Evolutionary conservation across 208 protist species (phyloP).

Genomic region (Angomonas desouzai): DNA sequence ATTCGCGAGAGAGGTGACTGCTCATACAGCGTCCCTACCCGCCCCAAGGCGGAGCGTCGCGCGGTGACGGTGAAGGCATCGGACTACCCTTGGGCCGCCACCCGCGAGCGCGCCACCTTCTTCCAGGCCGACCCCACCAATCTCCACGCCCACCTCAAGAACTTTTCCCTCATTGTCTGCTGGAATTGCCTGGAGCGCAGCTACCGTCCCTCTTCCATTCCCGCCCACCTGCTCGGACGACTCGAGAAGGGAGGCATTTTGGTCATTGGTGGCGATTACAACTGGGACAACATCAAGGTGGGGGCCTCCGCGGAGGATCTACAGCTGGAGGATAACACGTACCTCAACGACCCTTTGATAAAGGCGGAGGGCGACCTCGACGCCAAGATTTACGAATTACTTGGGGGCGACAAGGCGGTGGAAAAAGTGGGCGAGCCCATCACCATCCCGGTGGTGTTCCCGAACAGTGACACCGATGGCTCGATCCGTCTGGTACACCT

Average conservation of each 20-base stretch:
- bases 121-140: slow-evolving; percentile 88
- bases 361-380: slow-evolving; percentile 27
- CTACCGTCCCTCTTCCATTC: slow-evolving; percentile 66
- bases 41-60: slow-evolving; percentile 24
- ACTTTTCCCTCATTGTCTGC: slow-evolving; percentile 79
- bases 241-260: slow-evolving; percentile 63
- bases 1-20: slow-evolving; percentile 77
- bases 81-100: slow-evolving; percentile 49
- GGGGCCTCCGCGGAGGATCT: slow-evolving; percentile 13
- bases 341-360: slow-evolving; percentile 32
- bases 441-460: slow-evolving; percentile 62
- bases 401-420: slow-evolving; percentile 49
- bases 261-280: slow-evolving; percentile 66
- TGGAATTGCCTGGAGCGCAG: slow-evolving; percentile 87
- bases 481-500: slow-evolving; percentile 47
- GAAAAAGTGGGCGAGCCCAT: slow-evolving; percentile 56
- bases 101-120: slow-evolving; percentile 70
- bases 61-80: slow-evolving; percentile 30
- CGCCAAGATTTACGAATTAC: slow-evolving; percentile 53
- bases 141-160: slow-evolving; percentile 74
- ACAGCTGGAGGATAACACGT: slow-evolving; percentile 36
- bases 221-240: slow-evolving; percentile 62
- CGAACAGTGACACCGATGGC: slow-evolving; percentile 29
- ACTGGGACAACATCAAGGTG: slow-evolving; percentile 50
- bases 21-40: slow-evolving; percentile 51